Conservation (phyloP, 768 basidiomycete species). For the Polyporus arcularius region DNA sequence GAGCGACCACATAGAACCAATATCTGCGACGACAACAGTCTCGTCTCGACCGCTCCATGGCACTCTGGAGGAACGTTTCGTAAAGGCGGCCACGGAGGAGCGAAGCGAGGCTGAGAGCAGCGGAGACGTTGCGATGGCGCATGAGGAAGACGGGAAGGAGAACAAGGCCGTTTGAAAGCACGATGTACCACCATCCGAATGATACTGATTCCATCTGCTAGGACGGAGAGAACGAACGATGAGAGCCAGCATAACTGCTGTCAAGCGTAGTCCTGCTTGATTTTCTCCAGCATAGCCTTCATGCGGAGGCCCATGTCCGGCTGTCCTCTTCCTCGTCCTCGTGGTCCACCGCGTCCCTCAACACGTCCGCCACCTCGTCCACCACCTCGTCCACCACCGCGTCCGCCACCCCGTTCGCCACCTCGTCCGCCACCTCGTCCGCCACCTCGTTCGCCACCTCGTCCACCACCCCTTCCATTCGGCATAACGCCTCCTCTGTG, state of each 20-base stretch:
- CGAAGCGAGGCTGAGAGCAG: constrained; percentile 5
- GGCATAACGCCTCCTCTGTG: constrained; percentile 24
- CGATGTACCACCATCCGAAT: not conserved
- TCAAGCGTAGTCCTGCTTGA: constrained; percentile 61
- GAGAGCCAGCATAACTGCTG: not conserved
- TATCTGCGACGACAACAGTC: constrained; percentile 60
- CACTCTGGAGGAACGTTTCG: constrained; percentile 64
- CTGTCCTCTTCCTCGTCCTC: constrained; percentile 44
- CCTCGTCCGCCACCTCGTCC: constrained; percentile 40
- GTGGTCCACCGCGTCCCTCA: constrained; percentile 44
- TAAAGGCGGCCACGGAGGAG: constrained; percentile 47
- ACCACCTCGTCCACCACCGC: constrained; percentile 30
- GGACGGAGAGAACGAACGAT: not conserved
- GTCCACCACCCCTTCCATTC: constrained; percentile 20
- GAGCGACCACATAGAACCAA: constrained; percentile 75
- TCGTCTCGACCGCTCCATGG: constrained; percentile 46
- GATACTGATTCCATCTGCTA: not conserved
- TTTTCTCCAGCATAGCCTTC: constrained; percentile 84
- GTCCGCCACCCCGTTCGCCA: constrained; percentile 29
- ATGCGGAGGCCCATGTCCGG: constrained; percentile 88
- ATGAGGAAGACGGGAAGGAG: constrained; percentile 51
- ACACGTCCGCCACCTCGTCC: constrained; percentile 13
- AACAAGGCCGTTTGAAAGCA: constrained; percentile 41
- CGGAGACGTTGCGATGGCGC: constrained; percentile 19
- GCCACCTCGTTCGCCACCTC: constrained; percentile 24